Base-by-base conservation (phyloP, 257 asterid genomes). In the Solanum sejunctum region DNA sequence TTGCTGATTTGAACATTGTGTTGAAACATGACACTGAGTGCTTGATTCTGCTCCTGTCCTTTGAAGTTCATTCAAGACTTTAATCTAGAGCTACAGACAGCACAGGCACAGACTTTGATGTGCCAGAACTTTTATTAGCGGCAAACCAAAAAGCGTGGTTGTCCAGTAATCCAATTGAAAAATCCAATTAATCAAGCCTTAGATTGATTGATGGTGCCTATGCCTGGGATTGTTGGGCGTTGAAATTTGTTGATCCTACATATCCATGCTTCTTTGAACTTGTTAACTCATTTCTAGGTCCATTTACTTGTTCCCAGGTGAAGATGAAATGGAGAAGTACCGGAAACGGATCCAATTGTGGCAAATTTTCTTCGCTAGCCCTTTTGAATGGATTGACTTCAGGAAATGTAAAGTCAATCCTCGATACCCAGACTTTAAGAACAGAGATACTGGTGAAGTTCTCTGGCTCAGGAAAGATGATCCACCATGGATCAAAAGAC, bases 401-500 rank as follows among this genome's bases (percentile, higher is more conserved):
- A 87, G 99, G 85, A 85, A 85, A 66, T 1, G 20, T 84, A 96
- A 93, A 90, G 21, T 2, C 71, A 84, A 86, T 69, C 91, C 92
- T 17, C 85, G 71, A 4, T 6, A 3, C 8, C 98, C 99, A 2
- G 98, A 96, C 87, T 95, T 96, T 84, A 92, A 86, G 89, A 93
- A 96, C 90, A 92, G 88, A 88, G 92, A 89, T 88, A 92, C 97
- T 2, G 92, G 90, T 83, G 99, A 96, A 91, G 90, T 73, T n/a
- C 97, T 95, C 60, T 95, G 97, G 97, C 91, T 95, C 54, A 4
- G 1, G 1, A 84, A 21, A 39, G 64, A 10, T 23, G 98, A 96
- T 90, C 99, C 99, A 52, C 96, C 97, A 39, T 95, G 98, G 99
- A 85, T 96, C 86, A 89, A 60, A 83, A 75, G 89, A 82, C 97